Percentiles rank a stretch among this genome's conserved stretches.
Conservation (phyloP, 2,329 filamentous ascomycete species). For the Akanthomyces muscarius region DNA sequence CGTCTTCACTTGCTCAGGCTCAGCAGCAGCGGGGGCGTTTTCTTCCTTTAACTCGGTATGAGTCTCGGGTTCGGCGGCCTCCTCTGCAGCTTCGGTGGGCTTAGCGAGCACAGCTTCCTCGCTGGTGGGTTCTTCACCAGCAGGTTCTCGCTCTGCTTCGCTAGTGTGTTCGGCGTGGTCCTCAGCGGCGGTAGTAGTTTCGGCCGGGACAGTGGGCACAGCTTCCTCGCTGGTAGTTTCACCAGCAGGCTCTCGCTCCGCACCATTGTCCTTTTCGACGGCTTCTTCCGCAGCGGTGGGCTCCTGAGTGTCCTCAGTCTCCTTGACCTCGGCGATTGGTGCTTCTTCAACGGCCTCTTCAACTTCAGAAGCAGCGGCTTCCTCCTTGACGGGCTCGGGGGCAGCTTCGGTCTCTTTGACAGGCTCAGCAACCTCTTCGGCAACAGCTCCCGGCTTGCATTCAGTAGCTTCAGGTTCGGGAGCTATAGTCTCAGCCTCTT, state of each 20-base stretch:
- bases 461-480: not conserved
- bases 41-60: not conserved
- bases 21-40: not conserved
- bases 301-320: not conserved
- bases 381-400: not conserved
- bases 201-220: not conserved
- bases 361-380: not conserved
- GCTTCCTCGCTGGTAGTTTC: not conserved
- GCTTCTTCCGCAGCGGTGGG: not conserved
- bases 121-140: not conserved
- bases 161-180: not conserved
- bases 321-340: not conserved
- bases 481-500: not conserved
- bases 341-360: not conserved
- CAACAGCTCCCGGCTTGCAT: not conserved
- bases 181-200: not conserved
- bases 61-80: not conserved
- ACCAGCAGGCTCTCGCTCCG: not conserved
- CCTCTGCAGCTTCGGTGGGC: not conserved
- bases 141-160: conserved; percentile 12
- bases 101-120: conserved; percentile 8
- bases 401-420: not conserved
- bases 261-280: not conserved
- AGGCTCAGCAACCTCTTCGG: not conserved
- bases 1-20: not conserved